phyloP scores from a whole-genome alignment of 805 yeast genomes.

The Nakazawaea wickerhamii region DNA sequence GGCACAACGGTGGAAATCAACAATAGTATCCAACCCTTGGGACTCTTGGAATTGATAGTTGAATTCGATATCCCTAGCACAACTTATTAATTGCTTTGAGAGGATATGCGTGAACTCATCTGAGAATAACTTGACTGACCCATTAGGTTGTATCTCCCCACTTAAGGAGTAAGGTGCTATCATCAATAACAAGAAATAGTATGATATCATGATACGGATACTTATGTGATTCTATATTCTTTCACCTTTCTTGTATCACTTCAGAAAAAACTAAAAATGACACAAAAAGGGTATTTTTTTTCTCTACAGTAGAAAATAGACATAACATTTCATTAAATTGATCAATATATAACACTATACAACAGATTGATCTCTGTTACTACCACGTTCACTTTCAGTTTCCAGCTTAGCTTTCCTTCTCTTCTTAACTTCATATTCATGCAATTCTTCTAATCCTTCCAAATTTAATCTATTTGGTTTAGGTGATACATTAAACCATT shows the following conservation, averaged over 20 bases:
- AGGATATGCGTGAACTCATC: neutral
- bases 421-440: constrained; percentile 91
- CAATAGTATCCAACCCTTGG: neutral
- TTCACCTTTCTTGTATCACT: neutral
- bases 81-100: constrained; percentile 1
- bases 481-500: constrained; percentile 70
- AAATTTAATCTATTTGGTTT: constrained; percentile 51
- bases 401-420: constrained; percentile 37
- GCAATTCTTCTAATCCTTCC: constrained; percentile 75
- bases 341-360: neutral
- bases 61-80: constrained; percentile 5
- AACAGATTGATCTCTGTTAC: neutral
- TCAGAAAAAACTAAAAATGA: too few relatives aligned
- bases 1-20: constrained; percentile 11
- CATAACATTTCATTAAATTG: neutral
- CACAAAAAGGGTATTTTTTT: too few relatives aligned
- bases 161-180: neutral
- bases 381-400: neutral
- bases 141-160: neutral
- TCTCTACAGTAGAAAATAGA: too few relatives aligned
- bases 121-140: constrained; percentile 3
- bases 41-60: neutral
- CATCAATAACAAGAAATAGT: neutral
- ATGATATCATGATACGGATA: neutral
- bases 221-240: too few relatives aligned